Base-by-base conservation (phyloP, 2,329 filamentous ascomycete species). In the Cordyceps fumosorosea region DNA sequence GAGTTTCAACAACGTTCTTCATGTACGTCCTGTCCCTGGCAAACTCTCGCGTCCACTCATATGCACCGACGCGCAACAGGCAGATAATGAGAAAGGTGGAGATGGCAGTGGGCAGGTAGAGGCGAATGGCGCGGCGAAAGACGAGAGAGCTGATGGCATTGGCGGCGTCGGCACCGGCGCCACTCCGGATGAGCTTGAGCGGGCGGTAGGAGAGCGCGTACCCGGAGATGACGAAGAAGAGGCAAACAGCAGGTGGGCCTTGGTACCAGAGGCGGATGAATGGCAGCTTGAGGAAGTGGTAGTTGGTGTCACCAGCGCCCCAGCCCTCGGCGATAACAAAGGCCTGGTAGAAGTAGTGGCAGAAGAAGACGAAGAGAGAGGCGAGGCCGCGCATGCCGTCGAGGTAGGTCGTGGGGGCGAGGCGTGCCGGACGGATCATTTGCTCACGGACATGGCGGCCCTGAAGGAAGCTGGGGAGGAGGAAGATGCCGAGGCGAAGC, bases 161-260 rank as follows among this genome's bases (percentile, higher is more conserved):
- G 1, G 77, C 73, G 58, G 82, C 76, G 16, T 76, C 77, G 40
- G 74, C 67, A 51, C 70, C 71, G n/a, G 65, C 70, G 14, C 52
- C 68, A 40, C 65, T 68, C 45, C 71, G 71, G 11, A 68, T 65
- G 59, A 77, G 74, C 67, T 73, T 75, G 32, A 63, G 52, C 14
- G 62, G 73, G 60, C 73, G 74, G 55, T 81, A 72, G 22, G 76
- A 77, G 14, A 84, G 73, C 2, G 79, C 80, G 68, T 81, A 82
- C 22, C 80, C 79, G 1, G 78, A 80, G 34, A 81, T 82, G 67
- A 86, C 80, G 68, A 86, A 87, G 75, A 87, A 87, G 65, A 85
- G 72, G 70, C 80, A 82, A 45, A 86, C 84, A 66, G 82, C 83
- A 0, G 82, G 78, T 3, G 81, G 81, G 0, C 82, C 83, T 57